phyloP scores from a whole-genome alignment of 202 grass and related monocot genomes.

The Dendrocalamus latiflorus region DNA sequence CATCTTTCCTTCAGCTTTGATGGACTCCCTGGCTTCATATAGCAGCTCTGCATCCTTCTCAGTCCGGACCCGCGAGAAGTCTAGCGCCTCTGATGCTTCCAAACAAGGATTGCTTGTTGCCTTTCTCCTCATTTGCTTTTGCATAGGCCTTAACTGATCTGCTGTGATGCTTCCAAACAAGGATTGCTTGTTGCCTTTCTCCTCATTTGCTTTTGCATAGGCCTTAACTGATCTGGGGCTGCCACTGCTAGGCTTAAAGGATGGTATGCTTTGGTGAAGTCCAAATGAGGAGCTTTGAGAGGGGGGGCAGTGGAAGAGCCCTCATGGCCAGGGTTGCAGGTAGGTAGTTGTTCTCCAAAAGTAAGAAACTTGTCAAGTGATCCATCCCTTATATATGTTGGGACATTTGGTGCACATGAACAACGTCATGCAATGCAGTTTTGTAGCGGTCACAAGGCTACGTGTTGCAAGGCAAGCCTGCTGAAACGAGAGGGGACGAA shows the following conservation, averaged over 20 bases:
- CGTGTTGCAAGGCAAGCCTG: slow-evolving; percentile 58
- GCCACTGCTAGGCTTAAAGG: slow-evolving; percentile 15
- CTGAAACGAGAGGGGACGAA: slow-evolving; percentile 33
- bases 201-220: no score
- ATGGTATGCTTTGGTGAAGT: background rate
- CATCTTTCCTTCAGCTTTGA: slow-evolving; percentile 70
- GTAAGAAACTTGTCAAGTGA: background rate
- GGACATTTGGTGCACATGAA: background rate
- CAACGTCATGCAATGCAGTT: background rate
- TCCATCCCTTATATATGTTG: background rate
- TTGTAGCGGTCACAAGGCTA: slow-evolving; percentile 39
- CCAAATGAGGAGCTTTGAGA: slow-evolving; percentile 47
- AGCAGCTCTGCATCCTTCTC: slow-evolving; percentile 79
- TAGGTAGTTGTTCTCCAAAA: background rate
- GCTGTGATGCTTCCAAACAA: no score
- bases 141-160: slow-evolving; percentile 28
- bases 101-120: slow-evolving; percentile 76
- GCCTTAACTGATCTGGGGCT: slow-evolving; percentile 4
- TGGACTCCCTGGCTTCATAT: slow-evolving; percentile 69
- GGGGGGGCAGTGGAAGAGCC: slow-evolving; percentile 45
- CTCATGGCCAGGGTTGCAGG: slow-evolving; percentile 54
- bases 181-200: no score
- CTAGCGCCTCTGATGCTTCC: slow-evolving; percentile 78
- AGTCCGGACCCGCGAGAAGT: slow-evolving; percentile 86
- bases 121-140: slow-evolving; percentile 31